A percentile compares a stretch with the other conserved stretches of the same genome.
Conservation (phyloP, 176 grass and related monocot genomes). For the Oryza glaberrima region DNA sequence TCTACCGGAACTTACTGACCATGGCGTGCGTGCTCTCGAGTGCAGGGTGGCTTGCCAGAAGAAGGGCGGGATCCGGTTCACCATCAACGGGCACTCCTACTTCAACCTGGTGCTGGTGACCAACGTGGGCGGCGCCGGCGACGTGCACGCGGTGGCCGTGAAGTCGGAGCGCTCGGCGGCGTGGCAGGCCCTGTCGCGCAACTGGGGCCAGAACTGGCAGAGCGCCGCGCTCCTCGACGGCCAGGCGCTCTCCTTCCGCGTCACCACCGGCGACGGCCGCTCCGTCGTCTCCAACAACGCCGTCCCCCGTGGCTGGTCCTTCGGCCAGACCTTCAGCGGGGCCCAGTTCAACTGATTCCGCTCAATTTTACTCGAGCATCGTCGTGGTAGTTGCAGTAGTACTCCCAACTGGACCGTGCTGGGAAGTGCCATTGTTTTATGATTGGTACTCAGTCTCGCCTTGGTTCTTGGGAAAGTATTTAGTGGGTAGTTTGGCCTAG, state of each 20-base stretch:
- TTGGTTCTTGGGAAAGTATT: slow-evolving; percentile 29
- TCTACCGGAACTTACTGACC: background rate
- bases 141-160: slow-evolving; percentile 69
- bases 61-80: slow-evolving; percentile 88
- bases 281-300: slow-evolving; percentile 55
- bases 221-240: slow-evolving; percentile 60
- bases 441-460: slow-evolving; percentile 13
- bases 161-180: slow-evolving; percentile 38
- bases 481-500: slow-evolving; percentile 25
- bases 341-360: slow-evolving; percentile 58
- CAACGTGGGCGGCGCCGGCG: slow-evolving; percentile 81
- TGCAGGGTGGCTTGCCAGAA: slow-evolving; percentile 72
- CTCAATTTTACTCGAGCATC: background rate
- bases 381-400: background rate
- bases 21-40: rapidly evolving
- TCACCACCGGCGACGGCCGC: slow-evolving; percentile 62
- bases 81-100: slow-evolving; percentile 89
- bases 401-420: slow-evolving; percentile 37
- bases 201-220: slow-evolving; percentile 99
- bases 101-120: slow-evolving; percentile 90
- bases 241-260: slow-evolving; percentile 60
- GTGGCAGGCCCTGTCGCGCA: slow-evolving; percentile 74
- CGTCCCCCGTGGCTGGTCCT: slow-evolving; percentile 67
- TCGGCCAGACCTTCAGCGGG: slow-evolving; percentile 80
- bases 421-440: slow-evolving; percentile 55